These are phyloP conservation scores for Paramecium pentaurelia DNA, from an alignment of 73 alveolate genomes.

Conservation along the genomic window DNA sequence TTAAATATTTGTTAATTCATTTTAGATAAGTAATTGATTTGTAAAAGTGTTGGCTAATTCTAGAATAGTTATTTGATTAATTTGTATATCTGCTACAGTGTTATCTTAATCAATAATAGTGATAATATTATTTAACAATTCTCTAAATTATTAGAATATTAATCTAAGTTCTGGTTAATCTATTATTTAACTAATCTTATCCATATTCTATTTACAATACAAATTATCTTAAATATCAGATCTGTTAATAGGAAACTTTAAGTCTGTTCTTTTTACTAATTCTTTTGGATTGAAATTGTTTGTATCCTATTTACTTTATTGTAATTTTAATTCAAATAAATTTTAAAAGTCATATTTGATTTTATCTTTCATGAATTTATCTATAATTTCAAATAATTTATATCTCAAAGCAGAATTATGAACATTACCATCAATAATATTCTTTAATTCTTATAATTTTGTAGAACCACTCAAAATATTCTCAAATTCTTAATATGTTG, in stretches of 20 bases:
- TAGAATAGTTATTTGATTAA: not conserved
- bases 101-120: not conserved
- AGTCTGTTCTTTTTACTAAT: not conserved
- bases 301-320: not conserved
- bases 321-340: not conserved
- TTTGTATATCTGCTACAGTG: not conserved
- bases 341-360: not conserved
- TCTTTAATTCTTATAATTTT: not conserved
- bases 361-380: not conserved
- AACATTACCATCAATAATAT: not conserved
- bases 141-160: not conserved
- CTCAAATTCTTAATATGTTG: constrained; percentile 2
- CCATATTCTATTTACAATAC: not conserved
- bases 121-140: not conserved
- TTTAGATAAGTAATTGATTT: not conserved
- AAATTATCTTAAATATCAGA: not conserved
- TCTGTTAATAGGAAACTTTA: not conserved
- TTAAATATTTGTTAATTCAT: not conserved
- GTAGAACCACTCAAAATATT: not conserved
- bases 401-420: not conserved
- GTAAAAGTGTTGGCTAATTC: not conserved
- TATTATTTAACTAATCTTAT: not conserved
- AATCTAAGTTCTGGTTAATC: not conserved
- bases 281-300: not conserved
- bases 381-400: not conserved